Conservation (phyloP, 1,284 basidiomycete genomes). For the Xerocomus nothofagi region DNA sequence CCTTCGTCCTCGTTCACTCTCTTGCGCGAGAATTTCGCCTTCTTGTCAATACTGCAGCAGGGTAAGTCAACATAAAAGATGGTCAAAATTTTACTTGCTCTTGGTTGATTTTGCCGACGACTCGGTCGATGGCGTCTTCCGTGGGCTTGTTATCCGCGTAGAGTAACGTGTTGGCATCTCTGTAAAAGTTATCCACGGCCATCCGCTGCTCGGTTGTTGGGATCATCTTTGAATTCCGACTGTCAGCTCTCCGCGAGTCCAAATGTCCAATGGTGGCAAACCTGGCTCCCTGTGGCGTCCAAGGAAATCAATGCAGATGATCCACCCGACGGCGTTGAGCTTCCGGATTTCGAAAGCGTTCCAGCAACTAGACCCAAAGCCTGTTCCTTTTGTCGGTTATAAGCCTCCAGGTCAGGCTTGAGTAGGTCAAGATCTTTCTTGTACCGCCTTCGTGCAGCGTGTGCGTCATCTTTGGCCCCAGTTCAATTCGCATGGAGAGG, state of each 20-base stretch:
- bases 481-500: constrained; percentile 19
- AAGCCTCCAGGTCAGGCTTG: constrained; percentile 82
- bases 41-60: constrained; percentile 73
- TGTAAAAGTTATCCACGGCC: constrained; percentile 79
- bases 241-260: constrained; percentile 3
- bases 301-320: constrained; percentile 49
- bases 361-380: constrained; percentile 74
- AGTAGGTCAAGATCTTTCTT: constrained; percentile 87
- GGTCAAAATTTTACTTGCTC: constrained; percentile 66
- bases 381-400: constrained; percentile 85
- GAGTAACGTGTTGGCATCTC: constrained; percentile 85
- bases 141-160: constrained; percentile 94
- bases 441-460: constrained; percentile 86
- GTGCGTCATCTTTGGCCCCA: constrained; percentile 71
- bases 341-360: constrained; percentile 45
- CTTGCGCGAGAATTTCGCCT: constrained; percentile 84
- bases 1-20: constrained; percentile 89
- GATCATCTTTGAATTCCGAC: constrained; percentile 40
- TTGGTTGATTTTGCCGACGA: constrained; percentile 89
- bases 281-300: constrained; percentile 46
- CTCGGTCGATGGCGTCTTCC: constrained; percentile 92
- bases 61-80: constrained; percentile 1
- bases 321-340: constrained; percentile 33
- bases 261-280: constrained; percentile 32
- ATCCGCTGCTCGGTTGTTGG: constrained; percentile 60